Evolutionary conservation across 78 protist species (phyloP).

Genomic region (Chrysochromulina tobinii): DNA sequence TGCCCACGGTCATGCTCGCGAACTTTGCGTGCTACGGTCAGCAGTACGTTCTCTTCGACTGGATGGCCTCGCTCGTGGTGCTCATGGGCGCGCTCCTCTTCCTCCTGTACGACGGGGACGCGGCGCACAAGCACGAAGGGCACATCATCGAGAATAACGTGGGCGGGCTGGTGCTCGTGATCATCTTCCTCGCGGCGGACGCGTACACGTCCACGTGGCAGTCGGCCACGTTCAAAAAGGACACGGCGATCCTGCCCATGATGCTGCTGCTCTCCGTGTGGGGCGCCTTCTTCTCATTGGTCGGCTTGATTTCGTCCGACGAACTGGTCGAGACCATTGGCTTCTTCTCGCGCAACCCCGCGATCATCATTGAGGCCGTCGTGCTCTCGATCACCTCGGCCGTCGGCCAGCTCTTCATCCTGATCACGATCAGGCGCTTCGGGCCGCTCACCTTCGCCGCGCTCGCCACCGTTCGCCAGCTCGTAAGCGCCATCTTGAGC

Average conservation of each 20-base stretch:
- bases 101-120: background rate
- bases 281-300: background rate
- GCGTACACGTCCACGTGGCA: slow-evolving; percentile 43
- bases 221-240: background rate
- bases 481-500: too few species aligned
- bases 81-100: slow-evolving; percentile 35
- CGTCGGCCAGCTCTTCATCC: slow-evolving; percentile 56
- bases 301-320: background rate
- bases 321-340: background rate
- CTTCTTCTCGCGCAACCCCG: slow-evolving; percentile 5
- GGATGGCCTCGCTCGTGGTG: background rate
- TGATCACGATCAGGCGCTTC: background rate
- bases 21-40: background rate
- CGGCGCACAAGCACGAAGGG: background rate
- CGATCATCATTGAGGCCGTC: background rate
- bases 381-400: background rate
- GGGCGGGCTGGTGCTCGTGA: background rate
- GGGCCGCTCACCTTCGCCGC: background rate
- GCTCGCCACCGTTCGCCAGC: too few species aligned
- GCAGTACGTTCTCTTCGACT: slow-evolving; percentile 3
- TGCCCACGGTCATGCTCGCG: slow-evolving; percentile 44
- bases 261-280: slow-evolving; percentile 35
- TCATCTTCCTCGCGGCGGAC: slow-evolving; percentile 31
- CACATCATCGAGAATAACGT: background rate
- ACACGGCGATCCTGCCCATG: background rate